Percentiles rank a stretch among this genome's conserved stretches.
Evolutionary conservation across 2,329 filamentous ascomycete species (phyloP).

Genomic region (Didymella pomorum): DNA sequence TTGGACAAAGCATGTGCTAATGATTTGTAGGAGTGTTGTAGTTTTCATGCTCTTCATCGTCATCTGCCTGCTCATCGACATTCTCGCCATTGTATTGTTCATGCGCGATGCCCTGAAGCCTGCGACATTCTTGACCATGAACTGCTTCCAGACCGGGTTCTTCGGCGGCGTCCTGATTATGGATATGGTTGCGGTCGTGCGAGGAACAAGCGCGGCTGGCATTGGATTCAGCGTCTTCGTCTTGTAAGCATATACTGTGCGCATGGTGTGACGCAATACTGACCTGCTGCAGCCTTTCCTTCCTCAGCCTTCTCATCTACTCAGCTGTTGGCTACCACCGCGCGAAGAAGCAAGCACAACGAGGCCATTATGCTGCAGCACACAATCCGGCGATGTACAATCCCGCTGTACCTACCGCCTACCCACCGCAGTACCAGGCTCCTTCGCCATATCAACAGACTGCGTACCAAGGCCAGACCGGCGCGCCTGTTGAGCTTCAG

Average conservation of each 20-base stretch:
- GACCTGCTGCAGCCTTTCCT: conserved; percentile 39
- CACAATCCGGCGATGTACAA: conserved; percentile 42
- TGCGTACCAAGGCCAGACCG: conserved; percentile 36
- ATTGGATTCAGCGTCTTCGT: conserved; percentile 44
- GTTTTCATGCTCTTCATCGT: conserved; percentile 46
- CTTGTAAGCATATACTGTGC: conserved; percentile 43
- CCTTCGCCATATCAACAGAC: conserved; percentile 33
- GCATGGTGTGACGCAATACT: conserved; percentile 1
- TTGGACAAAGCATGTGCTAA: conserved; percentile 25
- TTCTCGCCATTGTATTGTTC: conserved; percentile 47
- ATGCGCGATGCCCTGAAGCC: conserved; percentile 44
- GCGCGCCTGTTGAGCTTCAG: conserved; percentile 25
- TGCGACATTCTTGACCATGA: conserved; percentile 47
- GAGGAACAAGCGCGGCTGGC: conserved; percentile 31
- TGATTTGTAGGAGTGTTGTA: conserved; percentile 34
- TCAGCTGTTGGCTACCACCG: conserved; percentile 47
- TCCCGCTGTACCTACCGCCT: conserved; percentile 29
- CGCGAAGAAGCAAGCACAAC: conserved; percentile 45
- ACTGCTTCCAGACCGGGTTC: conserved; percentile 47
- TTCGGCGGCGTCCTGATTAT: conserved; percentile 45
- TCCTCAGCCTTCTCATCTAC: conserved; percentile 53
- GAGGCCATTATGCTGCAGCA: conserved; percentile 45
- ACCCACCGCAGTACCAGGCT: conserved; percentile 29
- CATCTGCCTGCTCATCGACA: conserved; percentile 46
- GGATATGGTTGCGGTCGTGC: conserved; percentile 39